Conservation (phyloP, 371 early-diverging fungal species). For the Rhizomucor miehei region DNA sequence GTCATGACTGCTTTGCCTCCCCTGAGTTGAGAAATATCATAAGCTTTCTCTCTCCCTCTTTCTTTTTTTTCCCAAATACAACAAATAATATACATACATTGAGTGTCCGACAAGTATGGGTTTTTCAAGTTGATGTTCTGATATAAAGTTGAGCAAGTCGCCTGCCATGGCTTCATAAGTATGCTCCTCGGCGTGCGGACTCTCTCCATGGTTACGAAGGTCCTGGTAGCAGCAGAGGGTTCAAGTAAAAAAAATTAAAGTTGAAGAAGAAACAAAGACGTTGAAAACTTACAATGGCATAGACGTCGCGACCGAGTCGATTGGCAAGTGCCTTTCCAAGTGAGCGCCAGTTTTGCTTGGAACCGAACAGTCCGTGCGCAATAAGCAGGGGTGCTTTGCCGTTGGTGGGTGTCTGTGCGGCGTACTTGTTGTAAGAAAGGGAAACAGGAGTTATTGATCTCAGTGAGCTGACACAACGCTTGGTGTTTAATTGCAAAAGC, state of each 20-base stretch:
- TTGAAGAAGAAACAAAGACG: background rate
- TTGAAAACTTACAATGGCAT: conserved; percentile 49
- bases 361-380: conserved; percentile 92
- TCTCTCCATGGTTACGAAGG: conserved; percentile 93
- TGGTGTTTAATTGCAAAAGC: conserved; percentile 1
- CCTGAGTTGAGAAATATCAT: too few relatives aligned
- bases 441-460: background rate
- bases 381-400: conserved; percentile 14
- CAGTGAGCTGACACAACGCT: conserved; percentile 1
- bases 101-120: conserved; percentile 86
- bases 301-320: conserved; percentile 59
- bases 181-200: conserved; percentile 67
- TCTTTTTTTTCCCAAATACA: background rate
- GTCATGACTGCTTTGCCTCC: conserved; percentile 93
- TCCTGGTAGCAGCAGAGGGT: too few relatives aligned
- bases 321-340: conserved; percentile 72
- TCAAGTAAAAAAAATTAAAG: background rate
- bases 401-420: background rate
- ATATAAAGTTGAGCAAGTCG: conserved; percentile 69
- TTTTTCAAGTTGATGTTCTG: conserved; percentile 45
- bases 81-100: conserved; percentile 54
- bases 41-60: background rate
- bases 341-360: conserved; percentile 92
- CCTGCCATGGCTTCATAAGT: conserved; percentile 78
- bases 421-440: conserved; percentile 8